Conservation (phyloP, 495 filamentous ascomycete genomes). For the Lindgomyces ingoldianus region DNA sequence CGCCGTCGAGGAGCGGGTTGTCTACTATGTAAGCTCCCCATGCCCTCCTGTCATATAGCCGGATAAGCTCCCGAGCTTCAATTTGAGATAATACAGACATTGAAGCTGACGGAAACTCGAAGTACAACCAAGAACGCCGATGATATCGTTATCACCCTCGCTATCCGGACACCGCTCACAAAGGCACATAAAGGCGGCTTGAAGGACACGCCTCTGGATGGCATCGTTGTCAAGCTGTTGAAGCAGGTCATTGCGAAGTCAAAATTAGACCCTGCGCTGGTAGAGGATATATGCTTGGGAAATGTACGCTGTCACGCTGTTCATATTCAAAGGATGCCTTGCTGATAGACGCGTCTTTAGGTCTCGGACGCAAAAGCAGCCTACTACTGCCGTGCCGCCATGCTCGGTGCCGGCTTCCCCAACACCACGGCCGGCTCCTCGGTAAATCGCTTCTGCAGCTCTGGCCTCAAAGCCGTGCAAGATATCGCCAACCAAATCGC, state of each 20-base stretch:
- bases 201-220: slow-evolving; percentile 92
- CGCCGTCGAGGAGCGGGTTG: slow-evolving; percentile 66
- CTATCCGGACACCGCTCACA: slow-evolving; percentile 81
- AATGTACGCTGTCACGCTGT: too few relatives aligned
- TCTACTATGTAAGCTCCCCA: slow-evolving; percentile 67
- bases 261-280: slow-evolving; percentile 74
- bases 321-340: too few relatives aligned
- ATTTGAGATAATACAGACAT: not conserved
- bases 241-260: slow-evolving; percentile 73
- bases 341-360: too few relatives aligned
- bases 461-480: slow-evolving; percentile 90
- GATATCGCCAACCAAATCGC: slow-evolving; percentile 90
- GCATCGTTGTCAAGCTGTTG: slow-evolving; percentile 74
- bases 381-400: slow-evolving; percentile 84
- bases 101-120: slow-evolving; percentile 11
- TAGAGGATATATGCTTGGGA: slow-evolving; percentile 91
- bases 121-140: slow-evolving; percentile 94
- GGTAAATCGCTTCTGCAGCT: slow-evolving; percentile 96
- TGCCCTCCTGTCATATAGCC: not conserved
- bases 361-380: slow-evolving; percentile 82
- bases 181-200: slow-evolving; percentile 85
- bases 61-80: not conserved
- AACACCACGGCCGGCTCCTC: slow-evolving; percentile 79
- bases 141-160: slow-evolving; percentile 92
- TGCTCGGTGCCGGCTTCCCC: slow-evolving; percentile 90